Conservation (phyloP, 2,329 filamentous ascomycete species). For the Penicillium frequentans region DNA sequence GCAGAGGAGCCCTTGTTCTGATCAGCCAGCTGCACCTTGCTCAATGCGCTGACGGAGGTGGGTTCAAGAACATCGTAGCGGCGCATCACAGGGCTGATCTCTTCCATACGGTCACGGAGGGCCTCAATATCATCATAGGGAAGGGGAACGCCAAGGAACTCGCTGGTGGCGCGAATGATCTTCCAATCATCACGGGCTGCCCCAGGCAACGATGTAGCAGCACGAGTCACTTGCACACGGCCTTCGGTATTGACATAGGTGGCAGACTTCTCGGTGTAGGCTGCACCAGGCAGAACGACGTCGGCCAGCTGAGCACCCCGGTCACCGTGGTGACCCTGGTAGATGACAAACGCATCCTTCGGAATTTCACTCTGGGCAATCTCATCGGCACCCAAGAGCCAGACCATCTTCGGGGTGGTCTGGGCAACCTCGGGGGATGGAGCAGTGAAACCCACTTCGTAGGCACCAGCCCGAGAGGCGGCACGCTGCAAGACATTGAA, state of each 20-base stretch:
- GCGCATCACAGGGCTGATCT: constrained; percentile 87
- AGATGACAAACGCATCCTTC: constrained; percentile 93
- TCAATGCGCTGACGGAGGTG: constrained; percentile 69
- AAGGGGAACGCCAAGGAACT: constrained; percentile 83
- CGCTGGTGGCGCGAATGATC: constrained; percentile 89
- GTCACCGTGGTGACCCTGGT: constrained; percentile 98
- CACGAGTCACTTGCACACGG: constrained; percentile 88
- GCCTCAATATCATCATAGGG: constrained; percentile 91
- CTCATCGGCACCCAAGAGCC: constrained; percentile 95
- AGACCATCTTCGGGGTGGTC: constrained; percentile 90
- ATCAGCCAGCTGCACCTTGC: constrained; percentile 93
- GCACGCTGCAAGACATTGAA: constrained; percentile 96
- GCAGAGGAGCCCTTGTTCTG: constrained; percentile 85
- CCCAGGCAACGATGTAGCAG: constrained; percentile 83
- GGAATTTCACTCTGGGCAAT: constrained; percentile 81
- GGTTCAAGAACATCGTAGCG: constrained; percentile 91
- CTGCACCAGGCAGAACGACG: constrained; percentile 87
- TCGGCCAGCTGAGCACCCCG: constrained; percentile 89
- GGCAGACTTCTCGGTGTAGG: constrained; percentile 94
- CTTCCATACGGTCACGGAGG: constrained; percentile 88
- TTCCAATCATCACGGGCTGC: constrained; percentile 97
- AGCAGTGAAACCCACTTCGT: constrained; percentile 91
- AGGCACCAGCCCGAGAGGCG: constrained; percentile 88
- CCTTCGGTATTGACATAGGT: constrained; percentile 99
- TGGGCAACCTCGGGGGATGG: constrained; percentile 78